Evolutionary conservation across 306 rosid species (phyloP).

Genomic region (Gastrolobium bilobum): DNA sequence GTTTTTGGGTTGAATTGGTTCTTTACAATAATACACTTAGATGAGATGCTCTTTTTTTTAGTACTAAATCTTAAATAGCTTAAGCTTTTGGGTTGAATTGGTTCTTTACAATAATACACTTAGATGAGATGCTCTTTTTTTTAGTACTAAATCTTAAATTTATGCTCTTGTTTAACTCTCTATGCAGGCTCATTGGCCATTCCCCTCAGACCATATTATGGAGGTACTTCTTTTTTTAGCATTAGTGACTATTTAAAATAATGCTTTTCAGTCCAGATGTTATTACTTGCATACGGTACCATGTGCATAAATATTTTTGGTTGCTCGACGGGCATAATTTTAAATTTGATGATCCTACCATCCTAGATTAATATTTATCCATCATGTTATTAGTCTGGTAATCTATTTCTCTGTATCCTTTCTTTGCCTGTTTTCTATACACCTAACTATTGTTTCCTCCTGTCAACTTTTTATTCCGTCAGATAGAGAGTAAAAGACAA

Average conservation of each 20-base stretch:
- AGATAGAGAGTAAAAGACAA: background rate
- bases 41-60: too few species aligned
- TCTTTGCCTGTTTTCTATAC: background rate
- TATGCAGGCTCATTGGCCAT: slow-evolving; percentile 97
- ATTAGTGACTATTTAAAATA: slow-evolving; percentile 30
- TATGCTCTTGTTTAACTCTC: slow-evolving; percentile 36
- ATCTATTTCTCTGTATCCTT: slow-evolving; percentile 10
- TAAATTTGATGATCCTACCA: slow-evolving; percentile 1
- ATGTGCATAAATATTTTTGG: background rate
- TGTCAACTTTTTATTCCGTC: background rate
- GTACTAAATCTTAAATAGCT: too few species aligned
- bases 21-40: too few species aligned
- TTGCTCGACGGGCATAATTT: slow-evolving; percentile 7
- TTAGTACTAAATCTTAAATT: slow-evolving; percentile 4
- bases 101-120: slow-evolving; percentile 6
- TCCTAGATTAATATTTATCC: background rate
- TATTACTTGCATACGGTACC: slow-evolving; percentile 15
- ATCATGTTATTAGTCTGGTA: background rate
- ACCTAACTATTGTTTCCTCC: background rate
- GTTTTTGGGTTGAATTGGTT: too few species aligned
- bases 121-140: background rate
- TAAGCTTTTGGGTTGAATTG: too few species aligned
- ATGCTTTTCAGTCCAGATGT: slow-evolving; percentile 26
- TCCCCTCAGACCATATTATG: slow-evolving; percentile 80
- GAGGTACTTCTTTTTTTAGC: slow-evolving; percentile 63